Evolutionary conservation across 2,329 filamentous ascomycete genomes (phyloP).

Genomic region (Pseudogymnoascus sp.): DNA sequence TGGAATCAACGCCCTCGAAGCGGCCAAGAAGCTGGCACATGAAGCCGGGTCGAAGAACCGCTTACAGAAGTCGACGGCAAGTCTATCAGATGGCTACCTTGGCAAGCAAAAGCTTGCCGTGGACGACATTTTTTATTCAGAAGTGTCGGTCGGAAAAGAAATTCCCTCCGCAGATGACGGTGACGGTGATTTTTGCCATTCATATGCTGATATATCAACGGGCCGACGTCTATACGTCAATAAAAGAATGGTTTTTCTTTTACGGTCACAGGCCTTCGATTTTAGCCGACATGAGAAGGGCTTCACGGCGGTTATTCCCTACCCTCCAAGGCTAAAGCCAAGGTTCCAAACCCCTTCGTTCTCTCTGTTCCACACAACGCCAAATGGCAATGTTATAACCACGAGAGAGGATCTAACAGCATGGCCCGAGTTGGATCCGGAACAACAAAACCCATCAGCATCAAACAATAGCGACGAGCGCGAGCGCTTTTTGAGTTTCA

Average conservation of each 20-base stretch:
- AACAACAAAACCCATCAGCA: conserved; percentile 2
- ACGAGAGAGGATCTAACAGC: conserved; percentile 22
- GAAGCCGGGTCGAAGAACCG: conserved; percentile 10
- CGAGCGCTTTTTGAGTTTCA: not conserved
- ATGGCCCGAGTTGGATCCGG: conserved; percentile 27
- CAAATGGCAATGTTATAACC: conserved; percentile 19
- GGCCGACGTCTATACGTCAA: conserved; percentile 41
- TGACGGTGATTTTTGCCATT: conserved; percentile 21
- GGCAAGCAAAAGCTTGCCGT: conserved; percentile 31
- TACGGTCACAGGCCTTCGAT: conserved; percentile 24
- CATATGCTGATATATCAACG: conserved; percentile 29
- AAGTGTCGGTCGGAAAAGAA: conserved; percentile 24
- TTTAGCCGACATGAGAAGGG: conserved; percentile 18
- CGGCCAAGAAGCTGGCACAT: not conserved
- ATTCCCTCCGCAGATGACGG: conserved; percentile 23
- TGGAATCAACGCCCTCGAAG: not conserved
- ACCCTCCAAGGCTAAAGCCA: conserved; percentile 20
- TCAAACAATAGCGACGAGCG: not conserved
- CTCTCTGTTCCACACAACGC: conserved; percentile 24
- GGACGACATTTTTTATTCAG: conserved; percentile 36
- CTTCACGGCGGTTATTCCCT: conserved; percentile 24
- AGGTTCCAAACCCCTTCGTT: conserved; percentile 27
- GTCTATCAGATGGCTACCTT: conserved; percentile 29
- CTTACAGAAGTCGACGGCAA: not conserved
- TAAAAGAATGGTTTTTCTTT: conserved; percentile 34